A percentile compares a stretch with the other conserved stretches of the same genome.
Conservation (phyloP, 352 stramenopile genomes). For the Phytophthora tubulina region DNA sequence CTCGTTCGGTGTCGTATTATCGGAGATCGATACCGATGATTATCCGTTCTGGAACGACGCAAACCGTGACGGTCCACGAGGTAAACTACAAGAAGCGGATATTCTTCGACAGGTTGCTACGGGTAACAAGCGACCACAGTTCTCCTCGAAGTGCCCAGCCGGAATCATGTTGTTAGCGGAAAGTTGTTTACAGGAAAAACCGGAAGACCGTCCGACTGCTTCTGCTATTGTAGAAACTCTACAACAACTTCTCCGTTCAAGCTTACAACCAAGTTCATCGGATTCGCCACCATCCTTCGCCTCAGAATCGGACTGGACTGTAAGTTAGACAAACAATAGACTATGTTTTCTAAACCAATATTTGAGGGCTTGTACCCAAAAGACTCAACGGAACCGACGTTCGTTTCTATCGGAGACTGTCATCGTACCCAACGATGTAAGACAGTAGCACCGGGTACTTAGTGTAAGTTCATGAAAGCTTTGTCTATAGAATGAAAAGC, state of each 20-base stretch:
- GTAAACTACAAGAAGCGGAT: slow-evolving; percentile 48
- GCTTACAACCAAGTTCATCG: slow-evolving; percentile 18
- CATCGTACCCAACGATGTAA: slow-evolving; percentile 8
- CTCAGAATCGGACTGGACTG: slow-evolving; percentile 31
- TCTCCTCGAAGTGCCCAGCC: slow-evolving; percentile 43
- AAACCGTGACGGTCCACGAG: slow-evolving; percentile 28
- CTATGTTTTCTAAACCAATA: not conserved
- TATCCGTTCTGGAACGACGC: slow-evolving; percentile 50
- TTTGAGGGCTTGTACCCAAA: too few species aligned
- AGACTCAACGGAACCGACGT: too few species aligned
- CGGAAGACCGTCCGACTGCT: slow-evolving; percentile 42
- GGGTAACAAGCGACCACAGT: slow-evolving; percentile 42
- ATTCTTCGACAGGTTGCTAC: slow-evolving; percentile 46
- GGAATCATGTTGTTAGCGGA: slow-evolving; percentile 48
- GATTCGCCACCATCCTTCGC: slow-evolving; percentile 31
- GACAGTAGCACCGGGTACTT: slow-evolving; percentile 24
- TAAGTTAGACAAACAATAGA: slow-evolving; percentile 21
- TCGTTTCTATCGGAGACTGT: not conserved
- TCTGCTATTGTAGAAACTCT: slow-evolving; percentile 42
- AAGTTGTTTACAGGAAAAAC: slow-evolving; percentile 47
- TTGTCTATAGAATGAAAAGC: slow-evolving; percentile 3
- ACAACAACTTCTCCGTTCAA: slow-evolving; percentile 33
- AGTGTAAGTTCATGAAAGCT: not conserved
- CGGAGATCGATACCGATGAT: slow-evolving; percentile 54
- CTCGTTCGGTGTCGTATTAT: slow-evolving; percentile 54